These are phyloP conservation scores for Candida odintsovae DNA, from an alignment of 805 yeast species.

Conservation along the genomic window DNA sequence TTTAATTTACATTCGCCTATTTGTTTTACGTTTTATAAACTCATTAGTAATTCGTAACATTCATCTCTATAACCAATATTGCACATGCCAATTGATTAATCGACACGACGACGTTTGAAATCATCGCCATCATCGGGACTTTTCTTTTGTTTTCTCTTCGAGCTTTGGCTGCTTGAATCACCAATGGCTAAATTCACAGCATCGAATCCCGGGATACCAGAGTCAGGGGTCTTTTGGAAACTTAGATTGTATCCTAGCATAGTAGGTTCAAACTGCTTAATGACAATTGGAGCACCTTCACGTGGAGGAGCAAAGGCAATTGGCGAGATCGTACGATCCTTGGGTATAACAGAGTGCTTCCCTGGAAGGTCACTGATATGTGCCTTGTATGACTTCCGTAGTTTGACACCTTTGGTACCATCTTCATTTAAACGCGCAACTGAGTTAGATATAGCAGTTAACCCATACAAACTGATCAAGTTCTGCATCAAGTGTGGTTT, in stretches of 20 bases:
- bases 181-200: conserved; percentile 59
- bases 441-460: conserved; percentile 64
- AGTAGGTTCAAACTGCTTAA: conserved; percentile 45
- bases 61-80: not conserved
- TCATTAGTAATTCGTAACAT: not conserved
- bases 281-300: conserved; percentile 35
- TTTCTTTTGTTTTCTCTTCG: conserved; percentile 35
- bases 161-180: conserved; percentile 29
- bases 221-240: conserved; percentile 59
- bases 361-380: conserved; percentile 87
- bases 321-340: conserved; percentile 32
- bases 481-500: conserved; percentile 71
- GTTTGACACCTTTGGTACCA: conserved; percentile 87
- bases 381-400: conserved; percentile 91
- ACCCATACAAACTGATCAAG: conserved; percentile 60
- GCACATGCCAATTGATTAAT: conserved; percentile 1
- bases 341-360: conserved; percentile 57
- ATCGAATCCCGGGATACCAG: conserved; percentile 77
- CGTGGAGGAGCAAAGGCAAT: conserved; percentile 28
- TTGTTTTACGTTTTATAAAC: not conserved
- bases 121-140: conserved; percentile 23
- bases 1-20: not conserved
- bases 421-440: conserved; percentile 84
- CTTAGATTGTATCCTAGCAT: conserved; percentile 43
- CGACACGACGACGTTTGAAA: conserved; percentile 23